A percentile compares a stretch with the other conserved stretches of the same genome.
phyloP scores from a whole-genome alignment of 2,329 filamentous ascomycete genomes.

The Clarireedia paspali region DNA sequence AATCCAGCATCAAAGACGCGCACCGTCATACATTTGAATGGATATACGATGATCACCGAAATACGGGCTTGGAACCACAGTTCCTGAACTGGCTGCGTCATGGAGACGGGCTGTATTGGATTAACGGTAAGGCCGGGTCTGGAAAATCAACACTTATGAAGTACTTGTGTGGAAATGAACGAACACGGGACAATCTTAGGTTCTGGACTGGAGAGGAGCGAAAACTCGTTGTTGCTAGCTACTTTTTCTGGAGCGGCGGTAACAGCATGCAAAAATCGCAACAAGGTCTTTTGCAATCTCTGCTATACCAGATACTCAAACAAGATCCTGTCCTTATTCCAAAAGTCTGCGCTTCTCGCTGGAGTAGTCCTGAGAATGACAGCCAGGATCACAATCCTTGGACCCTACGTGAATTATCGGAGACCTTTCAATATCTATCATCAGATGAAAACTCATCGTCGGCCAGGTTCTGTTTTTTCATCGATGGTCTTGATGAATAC shows the following conservation, averaged over 20 bases:
- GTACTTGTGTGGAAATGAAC: slow-evolving; percentile 9
- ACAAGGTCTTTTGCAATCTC: slow-evolving; percentile 10
- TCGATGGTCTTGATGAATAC: slow-evolving; percentile 1
- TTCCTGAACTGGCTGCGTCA: slow-evolving; percentile 11
- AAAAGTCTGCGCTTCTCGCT: background rate
- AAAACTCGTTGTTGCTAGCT: slow-evolving; percentile 28
- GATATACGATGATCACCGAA: background rate
- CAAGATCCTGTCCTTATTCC: background rate
- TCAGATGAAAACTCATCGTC: background rate
- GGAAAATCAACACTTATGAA: slow-evolving; percentile 19
- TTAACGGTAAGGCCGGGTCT: slow-evolving; percentile 15
- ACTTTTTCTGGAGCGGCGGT: slow-evolving; percentile 40
- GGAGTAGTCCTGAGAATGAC: background rate
- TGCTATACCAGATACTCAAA: slow-evolving; percentile 7
- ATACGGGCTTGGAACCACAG: background rate
- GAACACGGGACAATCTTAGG: slow-evolving; percentile 7
- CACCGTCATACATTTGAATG: background rate
- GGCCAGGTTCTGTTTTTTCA: background rate
- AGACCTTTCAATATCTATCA: background rate
- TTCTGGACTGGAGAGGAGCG: slow-evolving; percentile 23
- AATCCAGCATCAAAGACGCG: background rate
- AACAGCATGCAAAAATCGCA: slow-evolving; percentile 17
- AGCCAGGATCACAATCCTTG: background rate
- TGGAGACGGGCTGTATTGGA: slow-evolving; percentile 13
- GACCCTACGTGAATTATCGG: background rate